phyloP scores from a whole-genome alignment of 768 basidiomycete genomes.

The Dacryopinax primogenitus region DNA sequence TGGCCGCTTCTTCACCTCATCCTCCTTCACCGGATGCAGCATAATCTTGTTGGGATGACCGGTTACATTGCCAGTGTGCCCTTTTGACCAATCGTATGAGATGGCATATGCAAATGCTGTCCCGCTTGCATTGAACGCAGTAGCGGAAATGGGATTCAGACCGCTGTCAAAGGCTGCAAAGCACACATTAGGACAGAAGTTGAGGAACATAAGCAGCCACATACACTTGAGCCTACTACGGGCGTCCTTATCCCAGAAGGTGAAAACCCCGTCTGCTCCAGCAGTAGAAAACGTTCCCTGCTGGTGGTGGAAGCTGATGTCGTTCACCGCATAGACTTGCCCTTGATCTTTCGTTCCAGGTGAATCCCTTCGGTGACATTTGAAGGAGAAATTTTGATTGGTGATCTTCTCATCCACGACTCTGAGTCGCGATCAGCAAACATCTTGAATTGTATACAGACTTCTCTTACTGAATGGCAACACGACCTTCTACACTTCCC shows the following conservation, averaged over 20 bases:
- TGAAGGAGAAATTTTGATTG: constrained; percentile 79
- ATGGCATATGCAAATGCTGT: constrained; percentile 84
- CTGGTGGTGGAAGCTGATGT: constrained; percentile 72
- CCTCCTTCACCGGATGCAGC: constrained; percentile 32
- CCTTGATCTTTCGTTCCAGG: constrained; percentile 51
- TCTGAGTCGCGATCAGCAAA: constrained; percentile 29
- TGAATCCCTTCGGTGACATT: constrained; percentile 56
- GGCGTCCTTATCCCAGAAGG: constrained; percentile 92
- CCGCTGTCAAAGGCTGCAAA: constrained; percentile 53
- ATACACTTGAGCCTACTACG: constrained; percentile 82
- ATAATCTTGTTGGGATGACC: constrained; percentile 32
- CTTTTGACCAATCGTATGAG: constrained; percentile 91
- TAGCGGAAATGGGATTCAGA: constrained; percentile 64
- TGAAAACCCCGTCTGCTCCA: constrained; percentile 73
- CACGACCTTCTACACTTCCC: constrained; percentile 79
- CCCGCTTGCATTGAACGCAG: constrained; percentile 76
- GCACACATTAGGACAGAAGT: neutral
- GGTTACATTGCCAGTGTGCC: constrained; percentile 70
- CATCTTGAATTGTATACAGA: neutral
- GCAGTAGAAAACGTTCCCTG: constrained; percentile 78
- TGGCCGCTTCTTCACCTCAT: constrained; percentile 31
- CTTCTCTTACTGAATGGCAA: constrained; percentile 78
- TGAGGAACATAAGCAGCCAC: constrained; percentile 20
- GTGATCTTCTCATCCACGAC: constrained; percentile 77
- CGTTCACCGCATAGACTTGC: constrained; percentile 70